Evolutionary conservation across 768 basidiomycete species (phyloP).

Genomic region (Thelephora ganbajun): DNA sequence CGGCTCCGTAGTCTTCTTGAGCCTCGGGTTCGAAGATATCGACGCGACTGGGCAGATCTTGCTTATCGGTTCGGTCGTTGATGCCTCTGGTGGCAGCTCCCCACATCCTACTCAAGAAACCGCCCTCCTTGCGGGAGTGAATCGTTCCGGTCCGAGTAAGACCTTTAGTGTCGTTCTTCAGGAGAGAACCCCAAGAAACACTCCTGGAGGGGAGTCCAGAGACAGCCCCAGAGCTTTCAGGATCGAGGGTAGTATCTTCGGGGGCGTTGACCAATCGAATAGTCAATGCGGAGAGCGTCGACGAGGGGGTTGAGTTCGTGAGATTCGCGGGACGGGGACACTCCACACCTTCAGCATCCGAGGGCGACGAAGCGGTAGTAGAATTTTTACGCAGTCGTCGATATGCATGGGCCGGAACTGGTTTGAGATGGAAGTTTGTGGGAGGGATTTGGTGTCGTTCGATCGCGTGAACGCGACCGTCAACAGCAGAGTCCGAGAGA

Average conservation of each 20-base stretch:
- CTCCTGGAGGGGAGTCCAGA: too few relatives aligned
- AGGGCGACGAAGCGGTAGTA: background rate
- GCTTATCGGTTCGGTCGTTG: slow-evolving; percentile 16
- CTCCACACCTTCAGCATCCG: too few relatives aligned
- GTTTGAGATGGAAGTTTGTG: slow-evolving; percentile 26
- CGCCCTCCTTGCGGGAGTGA: slow-evolving; percentile 15
- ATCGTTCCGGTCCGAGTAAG: slow-evolving; percentile 12
- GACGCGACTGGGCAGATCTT: slow-evolving; percentile 8
- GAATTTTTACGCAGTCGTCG: slow-evolving; percentile 4
- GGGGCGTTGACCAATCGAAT: too few relatives aligned
- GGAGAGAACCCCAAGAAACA: background rate
- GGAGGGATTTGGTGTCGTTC: background rate
- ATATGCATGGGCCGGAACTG: slow-evolving; percentile 30
- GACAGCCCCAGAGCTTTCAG: background rate
- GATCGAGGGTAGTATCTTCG: slow-evolving; percentile 2
- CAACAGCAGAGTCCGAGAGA: slow-evolving; percentile 29
- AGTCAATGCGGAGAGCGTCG: slow-evolving; percentile 3
- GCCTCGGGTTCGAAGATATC: slow-evolving; percentile 16
- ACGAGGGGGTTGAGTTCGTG: background rate
- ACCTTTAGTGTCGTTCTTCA: background rate
- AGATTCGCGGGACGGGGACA: too few relatives aligned
- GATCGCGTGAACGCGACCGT: slow-evolving; percentile 13
- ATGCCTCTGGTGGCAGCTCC: slow-evolving; percentile 38
- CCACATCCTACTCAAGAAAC: slow-evolving; percentile 67
- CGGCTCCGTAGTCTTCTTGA: slow-evolving; percentile 15